These are phyloP conservation scores for Ceratocystis alfenasii DNA, from an alignment of 2,329 filamentous ascomycete genomes.

Conservation along the genomic window DNA sequence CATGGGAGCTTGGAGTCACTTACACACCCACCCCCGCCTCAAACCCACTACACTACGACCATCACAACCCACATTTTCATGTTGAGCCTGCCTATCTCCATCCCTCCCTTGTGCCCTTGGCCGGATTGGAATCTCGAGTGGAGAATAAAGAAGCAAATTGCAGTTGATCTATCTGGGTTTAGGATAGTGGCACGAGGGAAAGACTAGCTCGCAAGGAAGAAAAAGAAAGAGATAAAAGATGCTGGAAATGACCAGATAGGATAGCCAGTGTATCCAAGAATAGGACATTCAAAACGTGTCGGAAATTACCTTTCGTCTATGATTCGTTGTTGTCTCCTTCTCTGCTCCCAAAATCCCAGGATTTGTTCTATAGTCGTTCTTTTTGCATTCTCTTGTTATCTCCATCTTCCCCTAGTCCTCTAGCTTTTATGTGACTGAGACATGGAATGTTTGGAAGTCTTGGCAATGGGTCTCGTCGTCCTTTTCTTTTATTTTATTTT, in stretches of 20 bases:
- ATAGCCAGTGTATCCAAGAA: background rate
- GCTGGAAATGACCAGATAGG: background rate
- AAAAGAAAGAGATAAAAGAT: background rate
- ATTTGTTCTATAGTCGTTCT: constrained; percentile 8
- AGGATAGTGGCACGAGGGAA: background rate
- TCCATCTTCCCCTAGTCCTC: background rate
- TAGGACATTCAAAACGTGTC: constrained; percentile 10
- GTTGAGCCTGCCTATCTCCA: background rate
- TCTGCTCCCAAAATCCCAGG: background rate
- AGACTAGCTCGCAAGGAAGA: background rate
- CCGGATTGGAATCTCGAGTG: background rate
- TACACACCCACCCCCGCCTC: background rate
- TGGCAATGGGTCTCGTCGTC: background rate
- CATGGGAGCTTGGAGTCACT: background rate
- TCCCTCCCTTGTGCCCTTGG: background rate
- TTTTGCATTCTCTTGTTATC: constrained; percentile 9
- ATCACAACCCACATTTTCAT: background rate
- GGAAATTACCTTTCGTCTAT: constrained; percentile 6
- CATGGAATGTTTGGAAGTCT: constrained; percentile 11
- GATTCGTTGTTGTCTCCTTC: constrained; percentile 4
- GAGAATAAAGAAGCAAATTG: constrained; percentile 3
- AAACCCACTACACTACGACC: background rate
- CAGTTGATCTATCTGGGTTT: background rate
- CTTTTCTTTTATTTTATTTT: background rate
- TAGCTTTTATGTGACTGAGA: constrained; percentile 2